Evolutionary conservation across 805 yeast genomes (phyloP), one percentile per base, ranked within the genome.

Genomic region (Saccharomycopsis babjevae): DNA sequence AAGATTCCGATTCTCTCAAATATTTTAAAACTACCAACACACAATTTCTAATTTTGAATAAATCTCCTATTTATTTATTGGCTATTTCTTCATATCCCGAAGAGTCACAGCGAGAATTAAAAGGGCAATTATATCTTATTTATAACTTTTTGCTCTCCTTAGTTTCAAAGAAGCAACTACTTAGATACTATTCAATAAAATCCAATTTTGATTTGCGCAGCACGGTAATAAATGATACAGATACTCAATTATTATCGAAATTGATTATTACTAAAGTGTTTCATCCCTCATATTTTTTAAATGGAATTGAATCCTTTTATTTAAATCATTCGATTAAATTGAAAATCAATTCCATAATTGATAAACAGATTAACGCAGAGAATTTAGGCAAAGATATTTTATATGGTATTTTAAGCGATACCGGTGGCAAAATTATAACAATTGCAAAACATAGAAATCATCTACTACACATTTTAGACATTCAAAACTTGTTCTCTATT

Each of bases 171-270:
- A 86, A 90, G 1, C 88, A 87, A 64, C 83, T 93, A 43, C 76
- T 80, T 10, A 82, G 83, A 64, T 83, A 86, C 40, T 92, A 88
- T 69, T 75, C 78, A 58, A 80, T 82, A 63, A 76, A 96, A 61
- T 85, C 88, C 68, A 89, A 89, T 67, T 89, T 88, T 67, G 98
- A 93, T 68, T 73, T 93, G 43, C 75, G 97, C 25, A 86, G 84
- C 61, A 86, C 87, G 63, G 78, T 84, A 1, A 77, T 93, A 7
- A 81, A 87, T 61, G 72, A 72, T 18, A 59, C 64, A 2, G 65
- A 63, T 56, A 61, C 46, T 50, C 20, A 28, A 18, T 25, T 32
- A 10, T 28, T 63, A 30, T 28, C 56, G 13, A 80, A 80, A 59
- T 73, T 88, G 62, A 73, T 78, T 13, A 34, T 62, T 18, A 54